A percentile compares a stretch with the other conserved stretches of the same genome.
Conservation (phyloP, 2,329 filamentous ascomycete genomes). For the Calonectria hawksworthii region DNA sequence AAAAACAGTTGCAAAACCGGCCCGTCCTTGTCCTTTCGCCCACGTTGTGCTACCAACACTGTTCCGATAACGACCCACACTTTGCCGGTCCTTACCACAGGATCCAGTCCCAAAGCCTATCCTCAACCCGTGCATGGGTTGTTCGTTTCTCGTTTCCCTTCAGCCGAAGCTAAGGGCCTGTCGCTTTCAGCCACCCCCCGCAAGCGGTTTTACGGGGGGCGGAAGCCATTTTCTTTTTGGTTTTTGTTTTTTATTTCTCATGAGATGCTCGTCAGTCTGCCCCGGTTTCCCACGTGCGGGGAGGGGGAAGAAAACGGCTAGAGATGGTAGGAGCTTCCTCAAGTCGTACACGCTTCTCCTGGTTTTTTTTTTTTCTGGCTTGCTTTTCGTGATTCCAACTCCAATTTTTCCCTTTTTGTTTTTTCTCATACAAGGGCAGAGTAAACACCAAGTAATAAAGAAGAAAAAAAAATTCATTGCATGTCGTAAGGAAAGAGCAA, state of each 20-base stretch:
- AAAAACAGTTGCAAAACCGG: background rate
- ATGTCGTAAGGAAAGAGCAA: conserved; percentile 22
- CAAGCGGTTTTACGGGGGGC: background rate
- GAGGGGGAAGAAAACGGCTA: background rate
- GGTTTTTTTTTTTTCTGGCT: conserved; percentile 9
- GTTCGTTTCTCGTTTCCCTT: conserved; percentile 38
- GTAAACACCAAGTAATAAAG: conserved; percentile 1
- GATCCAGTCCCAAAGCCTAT: conserved; percentile 47
- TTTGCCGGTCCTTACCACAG: conserved; percentile 35
- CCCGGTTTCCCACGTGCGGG: background rate
- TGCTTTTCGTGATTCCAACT: conserved; percentile 18
- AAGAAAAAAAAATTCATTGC: conserved; percentile 1
- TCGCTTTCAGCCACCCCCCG: conserved; percentile 24
- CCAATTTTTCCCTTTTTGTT: background rate
- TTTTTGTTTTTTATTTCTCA: background rate
- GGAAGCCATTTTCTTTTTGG: conserved; percentile 1
- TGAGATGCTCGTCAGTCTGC: background rate
- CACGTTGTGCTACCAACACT: background rate
- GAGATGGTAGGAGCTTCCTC: background rate
- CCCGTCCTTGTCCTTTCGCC: conserved; percentile 12
- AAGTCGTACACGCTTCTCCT: background rate
- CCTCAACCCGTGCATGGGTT: conserved; percentile 39
- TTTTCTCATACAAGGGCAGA: conserved; percentile 19
- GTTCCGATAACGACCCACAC: conserved; percentile 31
- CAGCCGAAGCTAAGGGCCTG: conserved; percentile 39